phyloP scores from a whole-genome alignment of 2,329 filamentous ascomycete genomes.

The Bretziella fagacearum region DNA sequence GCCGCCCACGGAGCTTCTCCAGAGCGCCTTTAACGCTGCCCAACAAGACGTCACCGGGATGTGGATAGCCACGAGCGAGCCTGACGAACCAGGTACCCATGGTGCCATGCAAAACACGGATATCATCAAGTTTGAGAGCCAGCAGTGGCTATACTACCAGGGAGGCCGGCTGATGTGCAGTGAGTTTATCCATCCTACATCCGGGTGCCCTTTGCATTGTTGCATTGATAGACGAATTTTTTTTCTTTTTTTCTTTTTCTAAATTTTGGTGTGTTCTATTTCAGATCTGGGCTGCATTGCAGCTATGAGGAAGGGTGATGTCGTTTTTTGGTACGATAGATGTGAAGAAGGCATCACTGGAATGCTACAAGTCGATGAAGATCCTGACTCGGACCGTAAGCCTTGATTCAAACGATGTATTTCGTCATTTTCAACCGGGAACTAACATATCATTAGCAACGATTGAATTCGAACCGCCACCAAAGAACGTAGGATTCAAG shows the following conservation, averaged over 20 bases:
- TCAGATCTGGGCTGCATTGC: conserved; percentile 11
- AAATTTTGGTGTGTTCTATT: no score
- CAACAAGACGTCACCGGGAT: conserved; percentile 4
- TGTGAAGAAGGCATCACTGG: conserved; percentile 7
- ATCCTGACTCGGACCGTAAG: conserved; percentile 5
- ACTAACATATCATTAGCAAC: neutral
- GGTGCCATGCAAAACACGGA: conserved; percentile 6
- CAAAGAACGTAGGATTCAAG: neutral
- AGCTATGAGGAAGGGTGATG: conserved; percentile 10
- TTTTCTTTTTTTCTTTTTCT: no score
- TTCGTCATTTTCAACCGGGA: neutral
- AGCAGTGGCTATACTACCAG: neutral
- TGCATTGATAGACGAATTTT: no score
- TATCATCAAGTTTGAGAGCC: conserved; percentile 7
- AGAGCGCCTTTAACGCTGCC: neutral
- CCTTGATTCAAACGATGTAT: neutral
- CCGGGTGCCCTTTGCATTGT: no score
- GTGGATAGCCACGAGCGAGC: conserved; percentile 9
- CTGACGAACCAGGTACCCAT: neutral
- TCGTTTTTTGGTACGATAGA: conserved; percentile 13
- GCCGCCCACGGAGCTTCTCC: neutral
- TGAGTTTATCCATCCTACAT: no score
- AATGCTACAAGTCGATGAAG: conserved; percentile 1
- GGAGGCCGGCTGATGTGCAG: conserved; percentile 7
- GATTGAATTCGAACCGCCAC: neutral